Evolutionary conservation across 2,329 filamentous ascomycete genomes (phyloP).

Genomic region (Aspergillus jensenii): DNA sequence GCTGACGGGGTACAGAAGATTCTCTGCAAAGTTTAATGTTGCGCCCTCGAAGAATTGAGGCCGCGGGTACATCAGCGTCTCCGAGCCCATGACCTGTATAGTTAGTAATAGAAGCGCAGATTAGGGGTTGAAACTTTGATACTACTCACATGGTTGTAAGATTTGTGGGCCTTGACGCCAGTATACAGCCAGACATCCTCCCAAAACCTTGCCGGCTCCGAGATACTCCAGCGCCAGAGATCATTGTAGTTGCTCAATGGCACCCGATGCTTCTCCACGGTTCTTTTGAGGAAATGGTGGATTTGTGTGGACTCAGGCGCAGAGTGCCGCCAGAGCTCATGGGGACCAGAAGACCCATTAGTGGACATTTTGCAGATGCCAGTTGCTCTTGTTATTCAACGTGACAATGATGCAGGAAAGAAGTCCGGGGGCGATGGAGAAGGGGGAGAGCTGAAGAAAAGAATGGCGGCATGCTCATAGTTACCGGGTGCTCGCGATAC

Average conservation of each 20-base stretch:
- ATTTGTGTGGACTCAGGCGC: constrained; percentile 68
- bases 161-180: constrained; percentile 67
- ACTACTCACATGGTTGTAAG: constrained; percentile 46
- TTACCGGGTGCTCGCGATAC: constrained; percentile 6
- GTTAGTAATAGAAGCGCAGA: background rate
- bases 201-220: constrained; percentile 77
- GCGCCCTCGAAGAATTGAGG: constrained; percentile 81
- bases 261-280: constrained; percentile 68
- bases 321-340: constrained; percentile 70
- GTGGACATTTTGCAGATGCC: constrained; percentile 6
- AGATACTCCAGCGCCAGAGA: constrained; percentile 84
- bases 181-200: constrained; percentile 80
- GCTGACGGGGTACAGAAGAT: constrained; percentile 75
- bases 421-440: background rate
- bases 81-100: constrained; percentile 64
- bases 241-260: constrained; percentile 66
- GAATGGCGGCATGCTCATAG: constrained; percentile 5
- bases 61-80: constrained; percentile 76
- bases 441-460: background rate
- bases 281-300: constrained; percentile 66
- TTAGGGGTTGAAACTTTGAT: background rate
- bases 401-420: background rate
- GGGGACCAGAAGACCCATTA: constrained; percentile 16
- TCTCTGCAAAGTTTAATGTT: constrained; percentile 90
- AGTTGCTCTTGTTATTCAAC: background rate